Base-by-base conservation (phyloP, 2,329 filamentous ascomycete genomes). In the Aspergillus fumigatiaffinis region DNA sequence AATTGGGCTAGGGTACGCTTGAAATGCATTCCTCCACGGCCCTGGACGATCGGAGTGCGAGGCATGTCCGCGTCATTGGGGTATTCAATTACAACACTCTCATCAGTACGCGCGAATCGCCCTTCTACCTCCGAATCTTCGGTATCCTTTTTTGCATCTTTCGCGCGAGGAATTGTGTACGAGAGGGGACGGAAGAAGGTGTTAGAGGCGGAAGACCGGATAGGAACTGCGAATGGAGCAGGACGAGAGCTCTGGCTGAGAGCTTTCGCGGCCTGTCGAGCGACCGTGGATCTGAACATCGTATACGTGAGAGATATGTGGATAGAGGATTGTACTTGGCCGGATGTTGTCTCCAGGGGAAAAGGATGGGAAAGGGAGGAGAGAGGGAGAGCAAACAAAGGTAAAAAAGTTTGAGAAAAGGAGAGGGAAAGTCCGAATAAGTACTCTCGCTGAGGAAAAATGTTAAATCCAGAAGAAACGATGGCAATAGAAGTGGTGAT, bases 1-100 rank as follows among this genome's bases (percentile, higher is more conserved):
- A 97, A 97, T 47, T 86, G 86, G 35, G 90, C 87, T 28, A 97
- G 83, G 0, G 92, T 96, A 26, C 91, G 87, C 79, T 91, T 92
- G 76, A 90, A 89, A 69, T 94, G 90, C 70, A 87, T 83, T 20
- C 90, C 91, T 60, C 90, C 90, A 52, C 90, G 84, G 51, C 91
- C 91, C 62, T 87, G 83, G 7, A 93, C 85, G 3, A 90, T 87
- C 56, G 80, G 79, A 56, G 86, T 88, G 46, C 83, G 81, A 9
- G 91, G 91, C 63, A 94, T 82, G 59, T 92, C 84, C 55, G 84
- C 77, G 68, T 91, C 88, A 41, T 85, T 83, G 0, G 91, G 91
- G 70, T 95, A 91, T 73, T 91, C 86, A 61, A 94, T 87, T 42
- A 86, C 84, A 60, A 96, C 88, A 55, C 81, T 85, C 51, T 91